A percentile compares a stretch with the other conserved stretches of the same genome.
Evolutionary conservation across 306 rosid species (phyloP).

Genomic region (Quercus rubra): DNA sequence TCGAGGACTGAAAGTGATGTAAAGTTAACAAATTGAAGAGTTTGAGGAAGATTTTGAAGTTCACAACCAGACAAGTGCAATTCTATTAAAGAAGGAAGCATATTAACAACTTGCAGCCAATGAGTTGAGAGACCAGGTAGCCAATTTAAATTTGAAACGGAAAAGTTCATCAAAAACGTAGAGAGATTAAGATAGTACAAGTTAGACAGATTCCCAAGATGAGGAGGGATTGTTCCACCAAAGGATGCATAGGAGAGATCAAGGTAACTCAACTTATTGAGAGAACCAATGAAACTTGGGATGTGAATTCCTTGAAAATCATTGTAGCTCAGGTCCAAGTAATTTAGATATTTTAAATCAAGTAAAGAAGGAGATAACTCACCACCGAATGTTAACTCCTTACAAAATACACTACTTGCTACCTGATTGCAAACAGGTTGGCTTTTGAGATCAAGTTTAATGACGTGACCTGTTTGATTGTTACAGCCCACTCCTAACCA

Average conservation of each 20-base stretch:
- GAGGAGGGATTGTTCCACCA: constrained; percentile 6
- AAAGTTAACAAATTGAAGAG: too few species aligned
- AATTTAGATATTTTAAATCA: neutral
- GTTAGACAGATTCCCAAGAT: constrained; percentile 10
- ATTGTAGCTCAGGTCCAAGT: constrained; percentile 20
- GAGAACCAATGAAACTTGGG: too few species aligned
- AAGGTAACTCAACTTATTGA: constrained; percentile 5
- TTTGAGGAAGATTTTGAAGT: too few species aligned
- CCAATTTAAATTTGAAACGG: too few species aligned
- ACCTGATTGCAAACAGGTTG: neutral
- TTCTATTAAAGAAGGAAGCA: too few species aligned
- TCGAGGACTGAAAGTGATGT: too few species aligned
- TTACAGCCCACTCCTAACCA: constrained; percentile 20
- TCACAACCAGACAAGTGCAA: too few species aligned
- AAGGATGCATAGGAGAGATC: constrained; percentile 1
- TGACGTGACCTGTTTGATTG: constrained; percentile 3
- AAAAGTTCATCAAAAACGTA: too few species aligned
- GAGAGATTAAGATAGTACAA: neutral
- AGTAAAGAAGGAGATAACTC: constrained; percentile 16
- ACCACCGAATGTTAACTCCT: constrained; percentile 5
- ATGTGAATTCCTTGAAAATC: neutral
- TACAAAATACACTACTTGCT: too few species aligned
- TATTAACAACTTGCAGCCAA: too few species aligned
- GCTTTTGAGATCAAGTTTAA: constrained; percentile 11
- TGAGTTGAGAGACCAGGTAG: neutral